These are phyloP conservation scores for Trichosporon coremiiforme DNA, from an alignment of 1,284 basidiomycete genomes.

Conservation along the genomic window DNA sequence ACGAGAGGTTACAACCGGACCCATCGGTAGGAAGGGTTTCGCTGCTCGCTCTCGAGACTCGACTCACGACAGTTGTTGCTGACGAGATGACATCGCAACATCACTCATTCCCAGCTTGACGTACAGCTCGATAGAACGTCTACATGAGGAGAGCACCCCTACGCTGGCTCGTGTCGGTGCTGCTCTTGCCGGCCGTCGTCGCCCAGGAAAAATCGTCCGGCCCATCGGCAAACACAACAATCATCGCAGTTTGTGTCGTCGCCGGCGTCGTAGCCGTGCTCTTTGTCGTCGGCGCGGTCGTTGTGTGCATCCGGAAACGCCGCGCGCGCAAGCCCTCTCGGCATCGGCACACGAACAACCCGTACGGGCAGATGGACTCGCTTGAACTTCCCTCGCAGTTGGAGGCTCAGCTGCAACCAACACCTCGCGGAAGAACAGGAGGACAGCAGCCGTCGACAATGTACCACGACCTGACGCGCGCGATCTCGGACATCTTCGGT, in stretches of 20 bases:
- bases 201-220: not conserved
- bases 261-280: conserved; percentile 1
- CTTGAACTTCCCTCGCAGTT: not conserved
- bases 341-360: not conserved
- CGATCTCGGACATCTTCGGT: conserved; percentile 18
- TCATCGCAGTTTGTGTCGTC: conserved; percentile 2
- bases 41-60: not conserved
- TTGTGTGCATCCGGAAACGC: not conserved
- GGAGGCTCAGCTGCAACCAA: not conserved
- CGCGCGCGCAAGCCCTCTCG: not conserved
- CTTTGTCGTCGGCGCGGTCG: not conserved
- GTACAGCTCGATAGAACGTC: not conserved
- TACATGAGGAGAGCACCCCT: not conserved
- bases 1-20: not conserved
- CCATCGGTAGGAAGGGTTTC: conserved; percentile 2
- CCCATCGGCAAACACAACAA: not conserved
- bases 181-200: not conserved
- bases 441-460: conserved; percentile 18
- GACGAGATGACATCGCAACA: not conserved
- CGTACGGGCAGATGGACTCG: conserved; percentile 5
- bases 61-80: not conserved
- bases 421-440: not conserved
- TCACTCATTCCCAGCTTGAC: not conserved
- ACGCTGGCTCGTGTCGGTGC: not conserved
- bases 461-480: conserved; percentile 4